A percentile compares a stretch with the other conserved stretches of the same genome.
phyloP scores from a whole-genome alignment of 305 asterid species.

The Nicotiana rustica region DNA sequence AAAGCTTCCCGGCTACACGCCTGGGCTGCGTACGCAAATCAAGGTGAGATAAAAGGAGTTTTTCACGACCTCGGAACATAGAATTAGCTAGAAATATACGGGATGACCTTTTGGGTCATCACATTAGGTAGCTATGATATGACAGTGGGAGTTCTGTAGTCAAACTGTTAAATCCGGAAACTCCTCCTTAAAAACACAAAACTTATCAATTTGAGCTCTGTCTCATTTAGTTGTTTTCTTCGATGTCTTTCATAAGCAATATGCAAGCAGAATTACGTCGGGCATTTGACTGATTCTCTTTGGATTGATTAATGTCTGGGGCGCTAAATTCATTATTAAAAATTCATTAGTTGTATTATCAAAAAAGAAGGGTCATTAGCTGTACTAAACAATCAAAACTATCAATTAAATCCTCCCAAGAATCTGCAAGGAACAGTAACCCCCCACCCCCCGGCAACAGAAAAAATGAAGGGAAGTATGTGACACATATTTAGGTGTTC shows the following conservation, averaged over 20 bases:
- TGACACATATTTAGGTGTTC: no score
- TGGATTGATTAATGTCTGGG: not conserved
- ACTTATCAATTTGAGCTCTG: not conserved
- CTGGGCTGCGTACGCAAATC: no score
- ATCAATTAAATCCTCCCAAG: not conserved
- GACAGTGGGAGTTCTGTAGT: not conserved
- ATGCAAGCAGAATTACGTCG: not conserved
- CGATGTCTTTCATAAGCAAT: not conserved
- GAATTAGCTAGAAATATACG: no score
- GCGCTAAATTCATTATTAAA: not conserved
- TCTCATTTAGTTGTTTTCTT: not conserved
- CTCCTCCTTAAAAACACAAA: not conserved
- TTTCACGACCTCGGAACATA: no score
- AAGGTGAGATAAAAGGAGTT: no score
- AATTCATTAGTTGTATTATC: not conserved
- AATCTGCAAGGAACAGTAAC: not conserved
- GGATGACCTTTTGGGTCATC: no score
- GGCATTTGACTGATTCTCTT: not conserved
- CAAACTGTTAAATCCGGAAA: not conserved
- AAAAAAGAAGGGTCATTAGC: not conserved
- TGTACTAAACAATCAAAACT: not conserved
- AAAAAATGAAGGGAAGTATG: not conserved
- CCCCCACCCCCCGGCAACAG: not conserved
- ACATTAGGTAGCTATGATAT: not conserved
- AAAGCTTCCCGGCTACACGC: no score